phyloP scores from a whole-genome alignment of 257 asterid species.

The Gentiana dahurica region DNA sequence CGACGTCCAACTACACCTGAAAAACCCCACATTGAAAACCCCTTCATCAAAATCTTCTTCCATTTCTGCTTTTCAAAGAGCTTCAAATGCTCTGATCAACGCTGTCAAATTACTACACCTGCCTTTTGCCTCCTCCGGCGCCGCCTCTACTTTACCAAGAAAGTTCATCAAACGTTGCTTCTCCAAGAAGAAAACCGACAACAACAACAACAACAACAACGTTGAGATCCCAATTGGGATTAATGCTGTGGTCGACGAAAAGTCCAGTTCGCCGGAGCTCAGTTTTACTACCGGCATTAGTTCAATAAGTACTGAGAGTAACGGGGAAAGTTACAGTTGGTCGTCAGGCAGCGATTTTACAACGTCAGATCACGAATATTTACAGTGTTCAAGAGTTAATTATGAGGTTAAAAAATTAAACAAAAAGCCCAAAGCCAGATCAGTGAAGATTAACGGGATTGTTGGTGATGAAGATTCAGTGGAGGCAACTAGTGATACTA shows the following conservation, averaged over 20 bases:
- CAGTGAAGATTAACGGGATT: background rate
- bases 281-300: background rate
- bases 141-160: constrained; percentile 34
- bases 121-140: constrained; percentile 24
- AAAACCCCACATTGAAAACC: constrained; percentile 8
- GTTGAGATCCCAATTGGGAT: constrained; percentile 34
- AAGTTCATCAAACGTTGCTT: constrained; percentile 38
- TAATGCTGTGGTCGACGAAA: constrained; percentile 23
- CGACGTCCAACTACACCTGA: constrained; percentile 16
- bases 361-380: constrained; percentile 19
- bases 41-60: constrained; percentile 20
- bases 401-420: constrained; percentile 21
- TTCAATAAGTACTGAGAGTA: constrained; percentile 19
- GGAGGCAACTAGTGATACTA: constrained; percentile 21
- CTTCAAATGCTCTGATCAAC: constrained; percentile 31
- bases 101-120: constrained; percentile 41
- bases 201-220: constrained; percentile 38
- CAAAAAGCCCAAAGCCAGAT: constrained; percentile 15
- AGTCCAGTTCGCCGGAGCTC: constrained; percentile 13
- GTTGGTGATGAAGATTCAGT: constrained; percentile 31
- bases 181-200: constrained; percentile 49
- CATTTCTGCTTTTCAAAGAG: constrained; percentile 39
- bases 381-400: constrained; percentile 12
- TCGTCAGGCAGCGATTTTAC: constrained; percentile 52
- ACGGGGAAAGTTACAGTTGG: constrained; percentile 35